Base-by-base conservation (phyloP, 495 filamentous ascomycete genomes). In the Wilcoxina mikolae region DNA sequence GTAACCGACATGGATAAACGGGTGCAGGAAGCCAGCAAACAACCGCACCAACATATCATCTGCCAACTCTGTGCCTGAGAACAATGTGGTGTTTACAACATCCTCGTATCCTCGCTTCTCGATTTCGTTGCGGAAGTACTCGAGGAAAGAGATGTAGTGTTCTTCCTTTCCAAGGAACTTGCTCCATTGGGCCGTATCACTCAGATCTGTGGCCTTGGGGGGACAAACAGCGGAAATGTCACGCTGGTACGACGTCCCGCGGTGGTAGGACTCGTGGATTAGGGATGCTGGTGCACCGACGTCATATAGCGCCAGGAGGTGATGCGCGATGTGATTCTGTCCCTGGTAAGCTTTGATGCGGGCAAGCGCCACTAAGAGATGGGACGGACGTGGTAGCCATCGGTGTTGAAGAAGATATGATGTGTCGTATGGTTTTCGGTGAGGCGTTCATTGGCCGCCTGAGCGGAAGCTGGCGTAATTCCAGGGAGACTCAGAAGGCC, bases 1-100 rank as follows among this genome's bases (percentile, higher is more conserved):
- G 62, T 85, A 91, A 35, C 86, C 85, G 10, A 94, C 74, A 58
- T 94, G 86, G 58, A 94, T 94, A 4, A 90, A 56, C 7, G 85
- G 84, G 62, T 95, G 87, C 1, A 91, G 60, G 56, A 89, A 77
- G 78, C 79, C 76, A 47, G 66, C 70, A 60, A 73, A 79, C 59
- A 82, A 62, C 38, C 82, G 70, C 1, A 68, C 65, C 3, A 85
- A 58, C 71, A 88, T 70, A 51, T 74, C 73, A 54, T 87, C 78
- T 3, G 80, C 77, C 53, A 68, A 60, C 51, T 79, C 74, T 43
- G 79, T 74, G 15, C 72, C 74, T 2, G 70, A 68, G 64, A 94
- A 87, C 0, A 89, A 7, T 58, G 83, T 83, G 56, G 82, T 74
- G 4, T 71, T 67, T 24, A 94, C 27, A 0, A 81, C 78, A 1